Percentiles rank a stretch among this genome's conserved stretches.
Evolutionary conservation across 2,329 filamentous ascomycete genomes (phyloP).

Genomic region (Xylaria multiplex): DNA sequence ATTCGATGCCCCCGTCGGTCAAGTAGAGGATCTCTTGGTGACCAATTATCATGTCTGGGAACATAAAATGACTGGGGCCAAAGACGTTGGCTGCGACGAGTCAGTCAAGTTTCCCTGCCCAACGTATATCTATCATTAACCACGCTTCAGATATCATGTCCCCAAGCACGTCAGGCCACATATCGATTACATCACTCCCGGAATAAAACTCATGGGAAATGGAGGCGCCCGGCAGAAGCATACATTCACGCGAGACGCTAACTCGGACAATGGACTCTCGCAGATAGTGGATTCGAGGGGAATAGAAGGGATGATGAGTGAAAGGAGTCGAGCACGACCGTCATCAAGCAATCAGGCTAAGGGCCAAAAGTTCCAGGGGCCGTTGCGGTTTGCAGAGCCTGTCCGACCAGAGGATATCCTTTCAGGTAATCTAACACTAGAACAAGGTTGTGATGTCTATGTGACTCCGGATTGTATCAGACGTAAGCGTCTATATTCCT

Average conservation of each 20-base stretch:
- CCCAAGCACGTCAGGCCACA: constrained; percentile 58
- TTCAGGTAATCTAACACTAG: constrained; percentile 41
- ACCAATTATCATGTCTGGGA: constrained; percentile 56
- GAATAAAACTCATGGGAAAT: constrained; percentile 58
- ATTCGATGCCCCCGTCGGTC: constrained; percentile 53
- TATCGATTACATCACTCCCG: constrained; percentile 67
- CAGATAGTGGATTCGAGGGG: constrained; percentile 28
- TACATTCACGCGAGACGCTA: constrained; percentile 34
- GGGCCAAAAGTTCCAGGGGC: constrained; percentile 36
- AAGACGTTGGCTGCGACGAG: constrained; percentile 53
- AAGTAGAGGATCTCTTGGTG: constrained; percentile 54
- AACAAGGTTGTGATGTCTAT: constrained; percentile 43
- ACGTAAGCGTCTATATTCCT: constrained; percentile 31
- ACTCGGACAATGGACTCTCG: constrained; percentile 1
- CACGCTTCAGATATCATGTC: constrained; percentile 58
- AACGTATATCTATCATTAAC: constrained; percentile 2
- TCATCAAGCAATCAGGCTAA: constrained; percentile 28
- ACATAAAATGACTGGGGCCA: constrained; percentile 50
- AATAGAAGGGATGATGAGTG: constrained; percentile 32
- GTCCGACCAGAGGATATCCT: constrained; percentile 36
- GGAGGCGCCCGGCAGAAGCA: constrained; percentile 38
- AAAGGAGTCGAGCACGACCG: constrained; percentile 30
- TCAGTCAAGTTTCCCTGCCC: constrained; percentile 27
- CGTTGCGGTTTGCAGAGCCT: constrained; percentile 39
- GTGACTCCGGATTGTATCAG: constrained; percentile 46